A percentile compares a stretch with the other conserved stretches of the same genome.
phyloP scores from a whole-genome alignment of 2,329 filamentous ascomycete genomes.

The Diaporthe destruens region DNA sequence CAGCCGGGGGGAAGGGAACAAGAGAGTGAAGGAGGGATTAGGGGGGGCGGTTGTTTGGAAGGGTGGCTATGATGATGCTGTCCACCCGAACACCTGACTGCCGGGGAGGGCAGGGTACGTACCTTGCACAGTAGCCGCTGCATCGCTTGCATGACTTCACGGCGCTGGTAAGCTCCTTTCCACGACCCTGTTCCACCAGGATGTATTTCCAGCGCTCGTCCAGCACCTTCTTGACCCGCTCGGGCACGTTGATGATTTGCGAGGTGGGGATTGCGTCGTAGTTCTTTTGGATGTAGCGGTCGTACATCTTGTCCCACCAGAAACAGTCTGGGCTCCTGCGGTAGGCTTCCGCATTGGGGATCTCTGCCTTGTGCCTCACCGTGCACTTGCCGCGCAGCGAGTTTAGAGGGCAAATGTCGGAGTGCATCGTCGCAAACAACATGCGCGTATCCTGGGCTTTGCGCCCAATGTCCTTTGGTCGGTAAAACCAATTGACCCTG shows the following conservation, averaged over 20 bases:
- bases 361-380: constrained; percentile 89
- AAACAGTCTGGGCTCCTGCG: constrained; percentile 89
- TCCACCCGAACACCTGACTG: constrained; percentile 16
- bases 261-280: constrained; percentile 96
- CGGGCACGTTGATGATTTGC: constrained; percentile 95
- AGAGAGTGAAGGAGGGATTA: constrained; percentile 36
- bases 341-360: constrained; percentile 84
- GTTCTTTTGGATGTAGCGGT: constrained; percentile 97
- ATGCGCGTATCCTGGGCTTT: constrained; percentile 91
- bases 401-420: constrained; percentile 92
- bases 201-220: constrained; percentile 98
- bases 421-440: constrained; percentile 98
- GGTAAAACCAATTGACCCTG: constrained; percentile 99
- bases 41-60: constrained; percentile 31
- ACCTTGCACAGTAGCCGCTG: constrained; percentile 90
- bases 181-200: constrained; percentile 90
- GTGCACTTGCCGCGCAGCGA: constrained; percentile 93
- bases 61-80: constrained; percentile 36
- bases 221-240: constrained; percentile 93
- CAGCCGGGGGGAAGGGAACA: constrained; percentile 29
- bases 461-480: constrained; percentile 93
- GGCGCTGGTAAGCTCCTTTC: constrained; percentile 94
- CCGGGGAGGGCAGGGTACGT: constrained; percentile 54
- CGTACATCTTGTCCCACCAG: constrained; percentile 98
- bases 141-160: constrained; percentile 98